Evolutionary conservation across 768 basidiomycete genomes (phyloP), one percentile per base, ranked within the genome.

Genomic region (Lyophyllum shimeji): DNA sequence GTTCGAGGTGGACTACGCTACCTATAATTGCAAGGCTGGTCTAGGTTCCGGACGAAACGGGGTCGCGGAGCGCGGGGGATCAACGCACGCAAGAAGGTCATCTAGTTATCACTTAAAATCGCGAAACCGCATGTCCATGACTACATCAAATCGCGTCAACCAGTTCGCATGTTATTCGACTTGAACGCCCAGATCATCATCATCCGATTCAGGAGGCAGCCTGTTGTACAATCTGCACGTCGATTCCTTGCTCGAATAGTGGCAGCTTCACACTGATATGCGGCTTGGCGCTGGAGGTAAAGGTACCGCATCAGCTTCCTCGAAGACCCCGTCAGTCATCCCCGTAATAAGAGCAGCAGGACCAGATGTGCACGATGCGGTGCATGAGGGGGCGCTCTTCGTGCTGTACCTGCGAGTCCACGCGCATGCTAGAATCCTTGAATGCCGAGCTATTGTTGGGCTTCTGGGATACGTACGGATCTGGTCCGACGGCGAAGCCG

Each of bases 401-500:
- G 21, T 23, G n/a, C 20, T 18, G 40, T 18, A 18, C 40, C 40
- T 42, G 40, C 40, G 13, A 42, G 40, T 9, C 20, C 12, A 12
- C 2, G 7, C 7, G n/a, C n/a, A 18, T 18, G 40, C 17, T 7
- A 18, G 23, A 11, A 9, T 29, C 4, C 5, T 44, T 23, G 43
- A 46, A 50, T 39, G 17, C 55, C 33, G 6, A 40, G 33, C 29
- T 9, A 9, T 29, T 9, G 29, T 18, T 24, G n/a, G 3, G 45
- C 52, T 15, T 39, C n/a, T 24, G 47, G 12, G 1, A 53, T 6
- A 53, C 37, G 29, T 7, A 24, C 23, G 47, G 47, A 43, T 3
- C 18, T 23, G 40, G 47, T 21, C 54, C 54, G 54, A 55, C 54
- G 54, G 54, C 20, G 48, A 55, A 44, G 43, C 21, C 11, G 11